A percentile compares a stretch with the other conserved stretches of the same genome.
These are phyloP conservation scores for Hordeum marinum DNA, from an alignment of 176 grass and related monocot genomes.

Conservation along the genomic window DNA sequence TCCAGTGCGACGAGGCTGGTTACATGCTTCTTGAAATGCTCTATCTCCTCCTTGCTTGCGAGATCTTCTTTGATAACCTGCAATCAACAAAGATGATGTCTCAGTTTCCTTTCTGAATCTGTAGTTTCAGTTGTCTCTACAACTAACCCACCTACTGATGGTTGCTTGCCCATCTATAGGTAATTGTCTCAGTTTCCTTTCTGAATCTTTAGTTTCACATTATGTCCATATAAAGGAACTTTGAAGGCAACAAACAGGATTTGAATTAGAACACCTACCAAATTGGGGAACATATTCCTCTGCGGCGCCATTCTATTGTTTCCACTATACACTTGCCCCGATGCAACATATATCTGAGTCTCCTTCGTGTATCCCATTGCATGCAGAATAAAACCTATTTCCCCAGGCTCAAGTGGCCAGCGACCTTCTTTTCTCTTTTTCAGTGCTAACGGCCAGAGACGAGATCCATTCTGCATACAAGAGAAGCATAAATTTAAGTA, in stretches of 20 bases:
- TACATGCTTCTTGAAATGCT: slow-evolving; percentile 96
- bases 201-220: too few species aligned
- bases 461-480: slow-evolving; percentile 82
- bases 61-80: slow-evolving; percentile 94
- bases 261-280: slow-evolving; percentile 42
- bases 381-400: slow-evolving; percentile 83
- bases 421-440: slow-evolving; percentile 95
- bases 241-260: background rate
- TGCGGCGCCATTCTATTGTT: slow-evolving; percentile 76
- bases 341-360: slow-evolving; percentile 97
- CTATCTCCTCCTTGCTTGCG: slow-evolving; percentile 77
- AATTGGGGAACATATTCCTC: slow-evolving; percentile 94
- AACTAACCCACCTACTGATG: too few species aligned
- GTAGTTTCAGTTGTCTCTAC: background rate
- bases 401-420: slow-evolving; percentile 90
- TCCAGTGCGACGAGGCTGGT: slow-evolving; percentile 89
- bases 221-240: background rate
- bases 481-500: slow-evolving; percentile 10
- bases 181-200: too few species aligned
- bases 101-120: background rate
- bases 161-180: too few species aligned
- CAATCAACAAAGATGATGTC: background rate
- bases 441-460: slow-evolving; percentile 76
- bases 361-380: slow-evolving; percentile 94
- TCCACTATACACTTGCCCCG: slow-evolving; percentile 91